phyloP scores from a whole-genome alignment of 2,329 filamentous ascomycete species.

The Aspergillus pseudonomiae region DNA sequence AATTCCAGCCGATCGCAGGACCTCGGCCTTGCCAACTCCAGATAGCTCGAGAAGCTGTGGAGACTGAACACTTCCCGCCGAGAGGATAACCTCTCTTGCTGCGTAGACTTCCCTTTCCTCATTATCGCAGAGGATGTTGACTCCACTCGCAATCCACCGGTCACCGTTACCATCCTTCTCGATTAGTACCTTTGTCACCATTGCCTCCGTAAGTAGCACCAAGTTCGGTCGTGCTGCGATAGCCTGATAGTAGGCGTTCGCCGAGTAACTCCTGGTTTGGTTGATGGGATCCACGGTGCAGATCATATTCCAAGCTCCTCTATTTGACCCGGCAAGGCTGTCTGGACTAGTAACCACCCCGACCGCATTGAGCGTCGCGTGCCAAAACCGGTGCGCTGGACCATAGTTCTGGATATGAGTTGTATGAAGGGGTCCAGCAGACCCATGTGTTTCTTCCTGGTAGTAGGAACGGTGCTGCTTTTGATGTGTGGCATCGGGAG shows the following conservation, averaged over 20 bases:
- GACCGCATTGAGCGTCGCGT: slow-evolving; percentile 42
- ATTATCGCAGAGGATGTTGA: slow-evolving; percentile 44
- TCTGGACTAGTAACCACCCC: slow-evolving; percentile 41
- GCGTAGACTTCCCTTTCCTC: slow-evolving; percentile 37
- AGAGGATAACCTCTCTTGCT: slow-evolving; percentile 59
- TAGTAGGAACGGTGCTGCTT: slow-evolving; percentile 26
- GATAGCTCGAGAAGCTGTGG: slow-evolving; percentile 65
- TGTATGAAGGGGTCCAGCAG: slow-evolving; percentile 39
- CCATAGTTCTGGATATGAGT: slow-evolving; percentile 23
- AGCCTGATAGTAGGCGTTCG: slow-evolving; percentile 45
- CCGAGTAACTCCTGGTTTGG: slow-evolving; percentile 46
- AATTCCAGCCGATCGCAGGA: slow-evolving; percentile 49
- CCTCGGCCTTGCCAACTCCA: slow-evolving; percentile 56
- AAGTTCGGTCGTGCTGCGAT: slow-evolving; percentile 48
- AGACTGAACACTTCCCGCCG: slow-evolving; percentile 60
- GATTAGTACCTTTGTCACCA: slow-evolving; percentile 52
- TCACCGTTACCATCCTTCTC: slow-evolving; percentile 32
- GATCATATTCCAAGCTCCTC: slow-evolving; percentile 43
- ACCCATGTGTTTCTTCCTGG: slow-evolving; percentile 27
- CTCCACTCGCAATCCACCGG: slow-evolving; percentile 41
- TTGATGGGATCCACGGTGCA: slow-evolving; percentile 32
- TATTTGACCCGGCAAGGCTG: slow-evolving; percentile 45
- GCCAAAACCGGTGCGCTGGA: slow-evolving; percentile 51
- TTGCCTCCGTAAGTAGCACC: slow-evolving; percentile 51
- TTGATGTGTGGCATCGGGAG: slow-evolving; percentile 30